Evolutionary conservation across 768 basidiomycete species (phyloP).

Genomic region (Mycena maculata): DNA sequence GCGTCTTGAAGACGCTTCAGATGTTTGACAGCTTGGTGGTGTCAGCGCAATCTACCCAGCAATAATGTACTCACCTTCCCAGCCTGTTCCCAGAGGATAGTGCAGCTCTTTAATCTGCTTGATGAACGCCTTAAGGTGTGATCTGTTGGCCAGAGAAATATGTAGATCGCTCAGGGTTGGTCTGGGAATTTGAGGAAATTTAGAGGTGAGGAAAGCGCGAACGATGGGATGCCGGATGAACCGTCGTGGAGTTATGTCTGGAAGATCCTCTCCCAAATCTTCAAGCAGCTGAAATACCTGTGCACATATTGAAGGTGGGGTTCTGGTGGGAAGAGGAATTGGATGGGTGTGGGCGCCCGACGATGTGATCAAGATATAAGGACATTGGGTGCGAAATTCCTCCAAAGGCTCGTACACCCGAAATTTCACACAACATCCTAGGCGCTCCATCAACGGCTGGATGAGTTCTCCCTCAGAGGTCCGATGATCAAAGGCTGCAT

Average conservation of each 20-base stretch:
- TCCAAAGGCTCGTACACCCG: slow-evolving; percentile 27
- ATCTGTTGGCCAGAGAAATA: slow-evolving; percentile 35
- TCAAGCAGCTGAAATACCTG: slow-evolving; percentile 22
- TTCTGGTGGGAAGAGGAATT: slow-evolving; percentile 36
- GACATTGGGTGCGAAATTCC: slow-evolving; percentile 30
- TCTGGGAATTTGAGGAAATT: slow-evolving; percentile 16
- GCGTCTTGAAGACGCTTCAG: neutral
- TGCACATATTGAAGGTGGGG: slow-evolving; percentile 23
- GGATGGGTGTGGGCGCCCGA: slow-evolving; percentile 38
- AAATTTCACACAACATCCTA: slow-evolving; percentile 20
- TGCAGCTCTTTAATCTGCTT: neutral
- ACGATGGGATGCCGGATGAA: slow-evolving; percentile 33
- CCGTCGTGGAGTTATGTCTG: slow-evolving; percentile 33
- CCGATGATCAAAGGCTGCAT: neutral
- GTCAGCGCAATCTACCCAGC: neutral
- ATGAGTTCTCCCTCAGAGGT: neutral
- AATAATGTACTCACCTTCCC: neutral
- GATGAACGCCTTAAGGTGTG: slow-evolving; percentile 24
- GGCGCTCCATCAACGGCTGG: slow-evolving; percentile 19
- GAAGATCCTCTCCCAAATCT: slow-evolving; percentile 28
- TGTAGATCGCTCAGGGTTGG: slow-evolving; percentile 37
- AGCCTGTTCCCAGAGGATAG: slow-evolving; percentile 7
- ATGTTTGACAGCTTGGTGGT: neutral
- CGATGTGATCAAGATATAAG: slow-evolving; percentile 30
- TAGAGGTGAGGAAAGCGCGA: slow-evolving; percentile 2